Conservation (phyloP, 1,284 basidiomycete species). For the Ganoderma boninense region DNA sequence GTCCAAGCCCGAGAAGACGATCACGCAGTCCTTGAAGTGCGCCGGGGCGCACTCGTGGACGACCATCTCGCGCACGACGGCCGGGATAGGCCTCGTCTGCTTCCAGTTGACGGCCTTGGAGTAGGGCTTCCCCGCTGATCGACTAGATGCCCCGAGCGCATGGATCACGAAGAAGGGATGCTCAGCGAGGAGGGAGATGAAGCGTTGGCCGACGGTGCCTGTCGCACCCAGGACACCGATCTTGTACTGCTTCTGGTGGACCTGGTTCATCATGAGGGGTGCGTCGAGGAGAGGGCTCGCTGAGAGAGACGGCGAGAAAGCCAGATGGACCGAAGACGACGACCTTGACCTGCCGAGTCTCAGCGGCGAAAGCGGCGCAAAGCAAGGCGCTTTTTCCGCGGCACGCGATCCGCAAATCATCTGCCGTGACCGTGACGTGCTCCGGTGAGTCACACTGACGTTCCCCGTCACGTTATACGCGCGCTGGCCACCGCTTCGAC, state of each 20-base stretch:
- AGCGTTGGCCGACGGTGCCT: constrained; percentile 95
- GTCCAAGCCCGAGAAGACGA: constrained; percentile 97
- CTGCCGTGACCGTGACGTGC: constrained; percentile 24
- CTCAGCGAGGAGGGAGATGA: constrained; percentile 87
- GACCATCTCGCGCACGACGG: constrained; percentile 69
- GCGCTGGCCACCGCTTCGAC: constrained; percentile 18
- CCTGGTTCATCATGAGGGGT: constrained; percentile 37
- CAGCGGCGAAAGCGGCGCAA: constrained; percentile 15
- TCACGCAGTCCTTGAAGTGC: constrained; percentile 83
- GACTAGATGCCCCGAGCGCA: constrained; percentile 88
- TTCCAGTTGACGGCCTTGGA: constrained; percentile 89
- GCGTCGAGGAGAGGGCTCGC: neutral
- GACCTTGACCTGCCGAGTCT: constrained; percentile 15
- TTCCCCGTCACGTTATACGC: neutral
- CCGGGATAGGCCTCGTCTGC: constrained; percentile 83
- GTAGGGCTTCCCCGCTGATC: constrained; percentile 92
- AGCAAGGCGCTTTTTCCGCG: neutral
- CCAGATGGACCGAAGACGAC: constrained; percentile 8
- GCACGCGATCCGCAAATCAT: constrained; percentile 8
- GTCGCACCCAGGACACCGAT: constrained; percentile 97
- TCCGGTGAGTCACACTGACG: constrained; percentile 1
- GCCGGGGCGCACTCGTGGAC: constrained; percentile 85
- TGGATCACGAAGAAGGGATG: constrained; percentile 95
- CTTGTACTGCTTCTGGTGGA: constrained; percentile 57
- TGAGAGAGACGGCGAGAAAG: constrained; percentile 4